Base-by-base conservation (phyloP, 2,329 filamentous ascomycete genomes). In the Sporothrix mexicana region DNA sequence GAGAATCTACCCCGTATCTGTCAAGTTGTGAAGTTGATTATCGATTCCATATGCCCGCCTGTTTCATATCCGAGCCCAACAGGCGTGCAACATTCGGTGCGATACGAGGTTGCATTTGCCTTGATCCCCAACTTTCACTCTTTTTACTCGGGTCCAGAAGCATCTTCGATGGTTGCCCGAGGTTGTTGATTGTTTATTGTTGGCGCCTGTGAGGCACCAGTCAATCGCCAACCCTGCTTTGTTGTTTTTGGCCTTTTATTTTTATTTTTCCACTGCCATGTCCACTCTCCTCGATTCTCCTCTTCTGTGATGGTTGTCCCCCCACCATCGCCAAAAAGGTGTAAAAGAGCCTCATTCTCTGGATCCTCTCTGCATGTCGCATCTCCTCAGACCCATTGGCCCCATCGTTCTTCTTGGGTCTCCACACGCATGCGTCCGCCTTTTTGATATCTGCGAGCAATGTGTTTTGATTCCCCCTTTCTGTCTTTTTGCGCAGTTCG, bases 321-420 rank as follows among this genome's bases (percentile, higher is more conserved):
- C 20, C 12, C 43, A 15, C 64, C 5, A 25, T 17, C 30, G 45
- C 45, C 64, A 20, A 30, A 36, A 49, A n/a, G 20, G 45, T 67
- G 64, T 23, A 68, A 53, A n/a, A 68, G 67, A 69, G 67, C 67
- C 67, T 69, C 67, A 55, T 57, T 69, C 36, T 69, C 67, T 20
- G 36, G 49, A n/a, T 17, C 62, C 61, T 36, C 8, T 20, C 30
- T 36, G 30, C 30, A 36, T 5, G 30, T 36, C 30, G 30, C 30
- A 36, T 7, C 30, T 36, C 30, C 30, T 30, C 41, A 23, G 59
- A 12, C 17, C 43, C 45, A 17, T 12, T 25, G 25, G 36, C 43
- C 45, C 62, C 23, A 15, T 51, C 64, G 7, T 51, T 36, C 36
- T 20, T 55, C 15, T 9, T 55, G 25, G n/a, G 30, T 10, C 49